These are phyloP conservation scores for Tetrastigma voinierianum DNA, from an alignment of 164 flowering plant species.

Conservation along the genomic window DNA sequence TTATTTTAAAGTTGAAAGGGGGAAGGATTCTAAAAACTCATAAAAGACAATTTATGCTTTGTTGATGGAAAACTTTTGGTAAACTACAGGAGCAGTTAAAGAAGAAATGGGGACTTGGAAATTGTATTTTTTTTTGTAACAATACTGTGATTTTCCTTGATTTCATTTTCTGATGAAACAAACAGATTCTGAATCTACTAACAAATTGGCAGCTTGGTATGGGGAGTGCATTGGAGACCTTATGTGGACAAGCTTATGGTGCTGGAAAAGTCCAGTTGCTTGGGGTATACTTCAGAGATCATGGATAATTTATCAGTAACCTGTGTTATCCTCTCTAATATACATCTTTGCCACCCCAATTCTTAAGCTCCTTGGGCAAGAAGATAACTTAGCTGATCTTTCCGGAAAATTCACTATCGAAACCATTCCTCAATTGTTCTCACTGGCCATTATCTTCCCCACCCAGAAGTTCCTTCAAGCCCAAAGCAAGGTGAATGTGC, in stretches of 20 bases:
- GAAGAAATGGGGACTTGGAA: too few species aligned
- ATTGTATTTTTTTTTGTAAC: too few species aligned
- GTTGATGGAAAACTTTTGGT: too few species aligned
- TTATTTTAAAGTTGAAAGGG: too few species aligned
- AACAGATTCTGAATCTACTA: background rate
- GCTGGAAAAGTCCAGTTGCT: conserved; percentile 55
- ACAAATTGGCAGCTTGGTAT: conserved; percentile 49
- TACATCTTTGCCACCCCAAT: conserved; percentile 55
- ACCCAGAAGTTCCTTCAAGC: conserved; percentile 67
- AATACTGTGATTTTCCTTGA: too few species aligned
- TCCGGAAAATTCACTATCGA: conserved; percentile 43
- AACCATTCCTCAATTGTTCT: conserved; percentile 50
- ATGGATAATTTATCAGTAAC: conserved; percentile 37
- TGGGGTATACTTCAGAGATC: conserved; percentile 63
- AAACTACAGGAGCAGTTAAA: too few species aligned
- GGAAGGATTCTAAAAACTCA: too few species aligned
- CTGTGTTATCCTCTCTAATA: conserved; percentile 37
- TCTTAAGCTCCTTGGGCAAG: conserved; percentile 43
- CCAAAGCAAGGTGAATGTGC: conserved; percentile 50
- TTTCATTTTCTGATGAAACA: background rate
- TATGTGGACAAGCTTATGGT: conserved; percentile 71
- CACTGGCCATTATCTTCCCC: conserved; percentile 50
- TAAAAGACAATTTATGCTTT: too few species aligned
- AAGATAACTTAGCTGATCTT: conserved; percentile 36
- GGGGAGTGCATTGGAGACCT: conserved; percentile 73